Base-by-base conservation (phyloP, 2,329 filamentous ascomycete species). In the Nothophoma quercina region DNA sequence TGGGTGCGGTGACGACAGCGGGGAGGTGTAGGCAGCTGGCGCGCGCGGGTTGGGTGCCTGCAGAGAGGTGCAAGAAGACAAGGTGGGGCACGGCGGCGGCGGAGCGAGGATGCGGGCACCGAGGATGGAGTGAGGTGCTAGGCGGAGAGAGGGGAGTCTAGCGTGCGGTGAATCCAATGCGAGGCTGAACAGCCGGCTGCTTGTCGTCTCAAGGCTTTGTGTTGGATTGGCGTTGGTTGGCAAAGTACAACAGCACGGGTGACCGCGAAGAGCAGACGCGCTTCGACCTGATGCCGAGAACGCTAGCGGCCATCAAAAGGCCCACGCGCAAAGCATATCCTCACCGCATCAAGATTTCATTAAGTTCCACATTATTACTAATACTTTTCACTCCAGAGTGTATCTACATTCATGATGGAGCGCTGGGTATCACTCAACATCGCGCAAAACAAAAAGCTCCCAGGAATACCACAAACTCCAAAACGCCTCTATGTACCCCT, bases 11-110 rank as follows among this genome's bases (percentile, higher is more conserved):
- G 48, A 62, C 47, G 59, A 42, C 45, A 33, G 58, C 36, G 43
- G 39, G 41, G 43, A 46, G 53, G 44, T 45, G 55, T 55, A 41
- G 56, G 56, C 52, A 56, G 63, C 38, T 43, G 43, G 43, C 38
- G 43, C 60, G 60, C 51, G 59, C 54, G 57, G 63, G 54, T 57
- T 58, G 46, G 67, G 43, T 66, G 69, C 66, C 63, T 63, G 65
- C 59, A 63, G 57, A 56, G 64, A 52, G 50, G 44, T 48, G 39
- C 57, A 55, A 57, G 63, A 65, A 66, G 67, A 59, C 52, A 63
- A 70, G 56, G 69, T 62, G 70, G 70, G 70, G 69, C 67, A 72
- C 56, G 58, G 54, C 56, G 53, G 56, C 52, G 58, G 56, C 44
- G 33, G 57, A 39, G 50, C 53, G 39, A 54, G 46, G 56, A 58